Base-by-base conservation (phyloP, 2,329 filamentous ascomycete genomes). In the Coniosporium uncinatum region DNA sequence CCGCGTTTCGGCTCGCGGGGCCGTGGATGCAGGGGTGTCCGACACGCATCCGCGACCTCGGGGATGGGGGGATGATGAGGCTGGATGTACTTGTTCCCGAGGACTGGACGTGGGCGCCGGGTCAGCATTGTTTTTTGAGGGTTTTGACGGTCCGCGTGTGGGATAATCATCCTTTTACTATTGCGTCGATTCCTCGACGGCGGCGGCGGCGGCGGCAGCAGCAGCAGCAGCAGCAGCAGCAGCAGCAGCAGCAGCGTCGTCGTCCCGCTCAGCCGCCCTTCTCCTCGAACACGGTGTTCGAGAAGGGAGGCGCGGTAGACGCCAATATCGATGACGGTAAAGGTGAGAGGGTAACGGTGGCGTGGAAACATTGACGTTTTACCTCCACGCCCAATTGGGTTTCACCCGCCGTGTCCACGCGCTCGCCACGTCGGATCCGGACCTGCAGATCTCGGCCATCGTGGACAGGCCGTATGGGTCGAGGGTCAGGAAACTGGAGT, bases 81-180 rank as follows among this genome's bases (percentile, higher is more conserved):
- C 21, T 55, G 3, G 39, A 47, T n/a, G 42, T 54, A 14, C 22
- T 44, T 6, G 44, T 45, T 18, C 46, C 44, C 3, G 20, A 11
- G 13, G 39, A 36, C 5, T 47, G 46, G 4, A 36, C 14, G 2
- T 52, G 48, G 37, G 40, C 16, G 73, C 42, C 78, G 77, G 57
- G 80, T 78, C 69, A 83, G 76, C 53, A 83, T 79, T 77, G 80
- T 76, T 49, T 48, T 40, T 27, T 56, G 5, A 46, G 53, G 16
- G 47, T 56, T 29, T 49, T 49, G 14, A 13, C 27, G 13, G 18
- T 55, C n/a, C 20, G 21, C 1, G 6, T 33, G 3, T 22, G 51
- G 2, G 50, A 51, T 18, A 49, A 51, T 36, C 47, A 54, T 39
- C 53, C 53, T 5, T 54, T 55, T 34, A 55, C 53, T 4, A 54